Evolutionary conservation across 2,329 filamentous ascomycete genomes (phyloP), one percentile per base, ranked within the genome.

Genomic region (Aspergillus awamori): DNA sequence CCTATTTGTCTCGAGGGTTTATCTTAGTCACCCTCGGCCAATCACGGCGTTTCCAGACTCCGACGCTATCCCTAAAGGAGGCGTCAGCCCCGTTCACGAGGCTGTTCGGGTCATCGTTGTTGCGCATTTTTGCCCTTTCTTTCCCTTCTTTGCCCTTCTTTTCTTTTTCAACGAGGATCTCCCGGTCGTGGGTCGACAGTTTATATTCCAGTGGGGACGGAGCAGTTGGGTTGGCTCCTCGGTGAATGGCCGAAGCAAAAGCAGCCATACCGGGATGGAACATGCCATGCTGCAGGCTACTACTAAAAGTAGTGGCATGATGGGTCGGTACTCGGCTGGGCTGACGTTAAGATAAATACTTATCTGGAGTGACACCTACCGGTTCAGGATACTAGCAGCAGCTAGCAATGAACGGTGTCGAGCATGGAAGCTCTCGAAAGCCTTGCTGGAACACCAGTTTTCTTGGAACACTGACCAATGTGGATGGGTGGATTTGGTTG

Each of bases 1-100:
- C 53, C 53, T 56, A 56, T 56, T 56, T 56, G 41, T n/a, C 26
- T 56, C 17, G 53, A 13, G 20, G 8, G 53, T 56, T 56, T 28
- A 45, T 56, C 53, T 56, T 56, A 56, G 53, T 56, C 53, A 56
- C 26, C 20, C 1, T 8, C 4, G 8, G 10, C 53, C 53, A 47
- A 56, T 56, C 26, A 45, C 24, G 11, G 24, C 28, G 11, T 36
- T 5, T 10, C n/a, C 17, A 6, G 15, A 5, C 8, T 10, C 26
- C 47, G 26, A 17, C 53, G 26, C 53, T 56, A 56, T 22, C 5
- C 53, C 53, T 0, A 7, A 56, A 56, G 7, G 7, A 36, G 22
- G n/a, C 13, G 39, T 13, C 28, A 7, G 36, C 52, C 53, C 28
- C 24, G 53, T 39, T 24, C 53, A 55, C 36, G 53, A 45, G 26